Conservation (phyloP, 257 asterid species). For the Salvia hispanica region DNA sequence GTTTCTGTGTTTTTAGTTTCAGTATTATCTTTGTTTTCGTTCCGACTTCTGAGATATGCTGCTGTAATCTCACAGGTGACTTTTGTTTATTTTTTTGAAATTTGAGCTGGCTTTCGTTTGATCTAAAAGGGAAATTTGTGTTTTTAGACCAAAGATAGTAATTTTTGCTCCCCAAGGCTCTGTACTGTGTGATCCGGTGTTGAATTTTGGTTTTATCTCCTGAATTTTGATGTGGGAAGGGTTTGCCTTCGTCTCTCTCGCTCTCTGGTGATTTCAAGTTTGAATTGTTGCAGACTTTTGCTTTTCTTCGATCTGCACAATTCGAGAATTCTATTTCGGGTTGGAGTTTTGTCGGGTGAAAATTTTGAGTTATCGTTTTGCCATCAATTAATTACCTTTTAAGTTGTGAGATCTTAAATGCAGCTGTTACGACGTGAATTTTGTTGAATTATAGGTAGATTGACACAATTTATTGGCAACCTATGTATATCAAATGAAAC, state of each 20-base stretch:
- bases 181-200: slow-evolving; percentile 42
- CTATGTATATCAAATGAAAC: slow-evolving; percentile 30
- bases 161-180: slow-evolving; percentile 28
- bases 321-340: slow-evolving; percentile 24
- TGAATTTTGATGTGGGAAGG: slow-evolving; percentile 28
- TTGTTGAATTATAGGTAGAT: slow-evolving; percentile 31
- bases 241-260: not conserved
- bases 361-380: slow-evolving; percentile 17
- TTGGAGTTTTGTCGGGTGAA: slow-evolving; percentile 18
- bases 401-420: slow-evolving; percentile 46
- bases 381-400: slow-evolving; percentile 32
- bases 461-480: slow-evolving; percentile 36
- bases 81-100: slow-evolving; percentile 16
- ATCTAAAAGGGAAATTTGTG: slow-evolving; percentile 33
- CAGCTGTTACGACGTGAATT: slow-evolving; percentile 41
- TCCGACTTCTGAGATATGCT: slow-evolving; percentile 32
- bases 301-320: slow-evolving; percentile 40
- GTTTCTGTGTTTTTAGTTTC: slow-evolving; percentile 22
- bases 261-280: slow-evolving; percentile 20
- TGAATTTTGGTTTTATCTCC: slow-evolving; percentile 35
- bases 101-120: slow-evolving; percentile 35
- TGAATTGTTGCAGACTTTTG: slow-evolving; percentile 33
- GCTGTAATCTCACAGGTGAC: slow-evolving; percentile 45
- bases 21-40: slow-evolving; percentile 21
- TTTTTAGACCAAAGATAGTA: slow-evolving; percentile 33